These are phyloP conservation scores for Mediolabrus comicus DNA, from an alignment of 108 stramenopile genomes.

Conservation along the genomic window DNA sequence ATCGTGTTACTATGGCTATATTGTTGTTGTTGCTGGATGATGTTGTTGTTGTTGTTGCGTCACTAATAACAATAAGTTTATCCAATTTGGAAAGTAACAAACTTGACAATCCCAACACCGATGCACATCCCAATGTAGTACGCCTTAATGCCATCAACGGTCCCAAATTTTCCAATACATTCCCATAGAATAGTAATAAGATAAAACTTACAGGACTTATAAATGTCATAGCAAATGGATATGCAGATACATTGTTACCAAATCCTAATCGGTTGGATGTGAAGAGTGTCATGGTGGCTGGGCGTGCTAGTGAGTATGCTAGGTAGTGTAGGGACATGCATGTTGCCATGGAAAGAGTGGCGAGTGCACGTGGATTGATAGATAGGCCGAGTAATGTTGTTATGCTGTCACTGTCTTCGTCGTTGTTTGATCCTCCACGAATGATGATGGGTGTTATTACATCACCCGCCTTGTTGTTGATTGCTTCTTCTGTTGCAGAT, in stretches of 20 bases:
- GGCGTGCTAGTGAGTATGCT: slow-evolving; percentile 48
- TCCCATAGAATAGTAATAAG: slow-evolving; percentile 31
- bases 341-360: slow-evolving; percentile 43
- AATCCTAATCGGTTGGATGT: slow-evolving; percentile 43
- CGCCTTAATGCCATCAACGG: slow-evolving; percentile 21
- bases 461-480: background rate
- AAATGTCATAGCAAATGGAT: slow-evolving; percentile 50
- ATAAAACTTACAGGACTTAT: slow-evolving; percentile 33
- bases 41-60: slow-evolving; percentile 8
- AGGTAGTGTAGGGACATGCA: slow-evolving; percentile 49
- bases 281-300: slow-evolving; percentile 51
- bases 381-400: background rate
- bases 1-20: slow-evolving; percentile 12
- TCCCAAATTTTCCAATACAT: slow-evolving; percentile 7
- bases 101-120: slow-evolving; percentile 13
- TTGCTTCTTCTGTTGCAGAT: background rate
- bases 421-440: background rate
- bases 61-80: slow-evolving; percentile 6
- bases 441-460: background rate
- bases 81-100: slow-evolving; percentile 18
- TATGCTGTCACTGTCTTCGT: background rate
- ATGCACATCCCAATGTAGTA: slow-evolving; percentile 31
- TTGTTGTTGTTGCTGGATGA: slow-evolving; percentile 32
- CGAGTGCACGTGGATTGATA: slow-evolving; percentile 19
- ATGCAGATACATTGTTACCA: slow-evolving; percentile 29